Conservation (phyloP, 2,329 filamentous ascomycete species). For the Ophiostoma pallidulum region DNA sequence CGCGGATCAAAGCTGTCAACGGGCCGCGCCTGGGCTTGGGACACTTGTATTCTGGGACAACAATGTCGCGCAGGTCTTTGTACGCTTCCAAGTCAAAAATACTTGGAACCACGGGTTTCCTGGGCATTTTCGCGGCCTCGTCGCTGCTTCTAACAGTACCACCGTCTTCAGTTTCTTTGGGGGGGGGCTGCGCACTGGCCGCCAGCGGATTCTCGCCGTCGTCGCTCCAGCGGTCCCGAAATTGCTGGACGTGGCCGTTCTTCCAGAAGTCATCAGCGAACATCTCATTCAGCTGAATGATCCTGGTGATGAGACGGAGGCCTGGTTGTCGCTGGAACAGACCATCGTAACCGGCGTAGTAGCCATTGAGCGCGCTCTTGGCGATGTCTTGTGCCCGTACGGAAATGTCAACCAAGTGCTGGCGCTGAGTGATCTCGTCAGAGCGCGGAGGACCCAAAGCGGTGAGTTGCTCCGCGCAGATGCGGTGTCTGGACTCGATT, state of each 20-base stretch:
- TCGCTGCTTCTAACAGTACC: too few relatives aligned
- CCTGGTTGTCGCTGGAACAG: constrained; percentile 22
- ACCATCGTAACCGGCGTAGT: constrained; percentile 24
- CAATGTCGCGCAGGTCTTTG: constrained; percentile 22
- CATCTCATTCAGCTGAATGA: constrained; percentile 28
- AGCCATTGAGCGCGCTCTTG: constrained; percentile 25
- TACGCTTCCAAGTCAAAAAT: constrained; percentile 3
- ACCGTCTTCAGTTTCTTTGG: too few relatives aligned
- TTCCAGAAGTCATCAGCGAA: constrained; percentile 25
- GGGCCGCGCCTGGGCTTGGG: constrained; percentile 12
- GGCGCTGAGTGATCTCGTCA: constrained; percentile 24
- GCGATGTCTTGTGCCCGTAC: constrained; percentile 22
- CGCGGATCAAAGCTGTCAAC: constrained; percentile 37
- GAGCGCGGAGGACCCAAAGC: constrained; percentile 25
- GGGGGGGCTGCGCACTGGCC: too few relatives aligned
- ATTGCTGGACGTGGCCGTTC: constrained; percentile 22
- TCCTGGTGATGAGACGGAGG: constrained; percentile 29
- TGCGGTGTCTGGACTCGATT: constrained; percentile 15
- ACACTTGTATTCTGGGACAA: constrained; percentile 20
- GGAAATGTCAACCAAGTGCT: constrained; percentile 27
- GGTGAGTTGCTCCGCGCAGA: constrained; percentile 15
- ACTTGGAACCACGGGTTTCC: too few relatives aligned
- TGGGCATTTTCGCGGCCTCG: too few relatives aligned
- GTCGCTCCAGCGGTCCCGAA: not conserved
- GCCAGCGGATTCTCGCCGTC: constrained; percentile 10